A percentile compares a stretch with the other conserved stretches of the same genome.
These are phyloP conservation scores for Podila minutissima DNA, from an alignment of 192 early-diverging fungal species.

Conservation along the genomic window DNA sequence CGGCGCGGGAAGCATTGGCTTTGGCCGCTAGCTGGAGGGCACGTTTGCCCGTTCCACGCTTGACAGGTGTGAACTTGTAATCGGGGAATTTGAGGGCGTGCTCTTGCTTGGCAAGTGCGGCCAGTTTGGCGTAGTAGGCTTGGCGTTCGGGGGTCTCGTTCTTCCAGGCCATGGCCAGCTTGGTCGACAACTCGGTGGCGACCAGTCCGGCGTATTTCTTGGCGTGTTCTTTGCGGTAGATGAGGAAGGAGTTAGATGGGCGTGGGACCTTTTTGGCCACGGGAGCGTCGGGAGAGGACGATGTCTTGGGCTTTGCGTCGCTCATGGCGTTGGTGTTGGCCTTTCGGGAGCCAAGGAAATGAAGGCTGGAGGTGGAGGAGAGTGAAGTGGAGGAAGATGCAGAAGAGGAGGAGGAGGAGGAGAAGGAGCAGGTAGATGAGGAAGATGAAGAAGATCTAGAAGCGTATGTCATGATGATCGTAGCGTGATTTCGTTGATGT, in stretches of 20 bases:
- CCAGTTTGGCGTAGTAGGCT: constrained; percentile 18
- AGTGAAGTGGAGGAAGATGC: neutral
- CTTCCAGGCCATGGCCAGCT: constrained; percentile 38
- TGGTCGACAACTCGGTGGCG: constrained; percentile 33
- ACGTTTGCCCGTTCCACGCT: constrained; percentile 46
- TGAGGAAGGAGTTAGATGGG: constrained; percentile 50
- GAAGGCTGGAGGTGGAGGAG: neutral
- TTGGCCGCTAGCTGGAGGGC: constrained; percentile 17
- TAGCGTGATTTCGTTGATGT: too few relatives aligned
- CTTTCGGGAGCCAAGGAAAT: neutral
- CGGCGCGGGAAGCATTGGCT: constrained; percentile 4
- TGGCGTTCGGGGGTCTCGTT: constrained; percentile 15
- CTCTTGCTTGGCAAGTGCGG: constrained; percentile 21
- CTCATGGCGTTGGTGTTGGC: neutral
- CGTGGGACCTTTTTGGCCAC: constrained; percentile 40
- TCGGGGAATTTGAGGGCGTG: constrained; percentile 32
- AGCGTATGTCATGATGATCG: neutral
- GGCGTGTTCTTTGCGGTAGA: constrained; percentile 45
- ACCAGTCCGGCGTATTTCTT: constrained; percentile 20
- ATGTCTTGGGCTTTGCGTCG: too few relatives aligned
- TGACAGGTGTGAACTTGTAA: constrained; percentile 52
- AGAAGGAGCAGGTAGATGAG: neutral
- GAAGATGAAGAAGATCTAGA: constrained; percentile 1
- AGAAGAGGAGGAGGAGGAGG: neutral
- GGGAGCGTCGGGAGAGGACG: too few relatives aligned